Base-by-base conservation (phyloP, 148 eudicot genomes). In the Pharnaceum exiguum region DNA sequence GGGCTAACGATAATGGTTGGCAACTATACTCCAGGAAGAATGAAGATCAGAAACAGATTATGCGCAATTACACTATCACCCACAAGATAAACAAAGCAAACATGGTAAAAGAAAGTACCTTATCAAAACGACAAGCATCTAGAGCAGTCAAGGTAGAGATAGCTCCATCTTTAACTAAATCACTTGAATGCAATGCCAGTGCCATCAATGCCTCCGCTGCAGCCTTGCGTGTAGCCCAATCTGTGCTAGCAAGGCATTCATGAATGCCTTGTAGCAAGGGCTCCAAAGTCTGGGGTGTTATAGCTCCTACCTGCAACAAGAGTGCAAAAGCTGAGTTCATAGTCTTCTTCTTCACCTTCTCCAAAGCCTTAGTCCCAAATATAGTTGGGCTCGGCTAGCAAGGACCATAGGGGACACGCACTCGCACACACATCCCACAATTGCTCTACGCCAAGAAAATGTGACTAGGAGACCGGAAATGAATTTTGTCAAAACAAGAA, bases 151-250 rank as follows among this genome's bases (percentile, higher is more conserved):
- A 66, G 25, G 89, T 86, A 55, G 95, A 75, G 56, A 73, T 44
- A 51, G 91, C 76, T 57, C 70, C 72, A 59, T 78, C 87, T 63
- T 70, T 70, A 55, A 84, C 74, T 70, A 94, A 73, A 73, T 82
- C 83, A 30, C 79, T 75, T 4, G 97, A 82, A 73, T 83, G 76
- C 78, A 73, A 57, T 42, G 99, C 94, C 68, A 94, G 59, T 36
- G 84, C 79, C 75, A 43, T 71, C 63, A 90, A 75, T 36, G 93
- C 73, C 52, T 90, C 97, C 18, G 97, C 91, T 40, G 98, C 96
- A 72, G 98, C 90, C 78, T 93, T 93, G 35, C 98, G 90, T 30
- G 96, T 85, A 42, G 96, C 90, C 98, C 96, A 93, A 71, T 93
- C 98, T 54, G 95, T 55, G 74, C 85, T 88, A 62, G 76, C 71